phyloP scores from a whole-genome alignment of 495 filamentous ascomycete genomes.

The Margaritispora aquatica region DNA sequence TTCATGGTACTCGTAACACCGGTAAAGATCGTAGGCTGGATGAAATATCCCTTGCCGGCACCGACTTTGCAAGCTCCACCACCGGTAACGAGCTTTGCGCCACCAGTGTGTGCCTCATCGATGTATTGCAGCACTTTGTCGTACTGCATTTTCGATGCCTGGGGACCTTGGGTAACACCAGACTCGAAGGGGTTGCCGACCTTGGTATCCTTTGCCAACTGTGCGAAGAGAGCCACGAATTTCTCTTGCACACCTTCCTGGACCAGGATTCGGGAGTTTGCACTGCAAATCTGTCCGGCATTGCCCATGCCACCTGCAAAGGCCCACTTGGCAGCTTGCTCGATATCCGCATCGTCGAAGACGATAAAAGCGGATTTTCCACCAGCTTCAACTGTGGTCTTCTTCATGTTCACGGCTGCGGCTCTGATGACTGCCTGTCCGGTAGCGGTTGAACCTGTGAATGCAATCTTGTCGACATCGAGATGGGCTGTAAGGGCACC shows the following conservation, averaged over 20 bases:
- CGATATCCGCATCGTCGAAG: slow-evolving; percentile 44
- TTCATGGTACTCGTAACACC: not conserved
- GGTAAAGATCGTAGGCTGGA: not conserved
- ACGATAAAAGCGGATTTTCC: slow-evolving; percentile 54
- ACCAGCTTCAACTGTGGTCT: slow-evolving; percentile 52
- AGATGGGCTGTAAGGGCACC: slow-evolving; percentile 40
- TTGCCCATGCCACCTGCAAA: not conserved
- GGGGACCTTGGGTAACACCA: not conserved
- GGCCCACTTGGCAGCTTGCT: slow-evolving; percentile 41
- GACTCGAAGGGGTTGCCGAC: not conserved
- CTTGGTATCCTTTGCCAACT: not conserved
- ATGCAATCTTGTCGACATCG: slow-evolving; percentile 49
- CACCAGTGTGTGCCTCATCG: not conserved
- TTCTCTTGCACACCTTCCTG: not conserved
- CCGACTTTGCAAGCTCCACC: not conserved
- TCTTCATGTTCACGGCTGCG: slow-evolving; percentile 38
- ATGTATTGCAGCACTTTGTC: slow-evolving; percentile 2
- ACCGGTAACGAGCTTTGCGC: not conserved
- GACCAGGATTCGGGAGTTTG: not conserved
- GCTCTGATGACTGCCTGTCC: slow-evolving; percentile 22
- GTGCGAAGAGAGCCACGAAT: not conserved
- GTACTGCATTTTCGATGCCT: not conserved
- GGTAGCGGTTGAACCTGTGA: slow-evolving; percentile 48
- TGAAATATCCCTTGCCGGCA: slow-evolving; percentile 1
- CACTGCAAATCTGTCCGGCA: not conserved